Evolutionary conservation across 2,329 filamentous ascomycete genomes (phyloP).

Genomic region (Aspergillus novofumigatus): DNA sequence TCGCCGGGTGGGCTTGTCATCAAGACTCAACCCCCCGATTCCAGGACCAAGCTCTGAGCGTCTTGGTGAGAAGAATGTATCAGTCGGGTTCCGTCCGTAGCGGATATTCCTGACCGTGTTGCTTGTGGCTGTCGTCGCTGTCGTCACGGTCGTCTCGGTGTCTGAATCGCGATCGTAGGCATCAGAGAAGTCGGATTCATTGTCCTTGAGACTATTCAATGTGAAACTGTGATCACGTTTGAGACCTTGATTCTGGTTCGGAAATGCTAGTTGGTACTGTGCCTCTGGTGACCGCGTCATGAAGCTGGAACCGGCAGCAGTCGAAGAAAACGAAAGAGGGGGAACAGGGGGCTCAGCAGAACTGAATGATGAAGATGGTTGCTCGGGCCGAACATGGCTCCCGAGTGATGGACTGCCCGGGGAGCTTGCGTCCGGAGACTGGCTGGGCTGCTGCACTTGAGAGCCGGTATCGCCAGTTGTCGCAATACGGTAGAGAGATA

Average conservation of each 20-base stretch:
- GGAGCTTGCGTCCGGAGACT: background rate
- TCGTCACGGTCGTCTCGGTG: slow-evolving; percentile 33
- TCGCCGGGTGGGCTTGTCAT: slow-evolving; percentile 30
- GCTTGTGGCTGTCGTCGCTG: slow-evolving; percentile 29
- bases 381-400: slow-evolving; percentile 9
- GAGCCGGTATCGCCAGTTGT: background rate
- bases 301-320: slow-evolving; percentile 24
- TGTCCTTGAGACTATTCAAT: slow-evolving; percentile 26
- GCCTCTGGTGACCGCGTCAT: slow-evolving; percentile 21
- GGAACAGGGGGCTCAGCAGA: slow-evolving; percentile 20
- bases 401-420: background rate
- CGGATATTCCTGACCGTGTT: slow-evolving; percentile 33
- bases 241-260: slow-evolving; percentile 15
- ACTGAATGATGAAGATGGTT: slow-evolving; percentile 17
- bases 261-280: slow-evolving; percentile 20
- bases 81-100: slow-evolving; percentile 23
- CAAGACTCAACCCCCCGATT: slow-evolving; percentile 30
- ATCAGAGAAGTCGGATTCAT: slow-evolving; percentile 30
- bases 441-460: slow-evolving; percentile 8
- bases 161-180: slow-evolving; percentile 33
- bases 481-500: slow-evolving; percentile 20
- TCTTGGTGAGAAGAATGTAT: slow-evolving; percentile 26
- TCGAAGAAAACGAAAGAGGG: slow-evolving; percentile 29
- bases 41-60: slow-evolving; percentile 31
- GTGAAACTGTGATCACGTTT: slow-evolving; percentile 29